A percentile compares a stretch with the other conserved stretches of the same genome.
phyloP scores from a whole-genome alignment of 441 rosid species.

The Pelargonium myrrhifolium region DNA sequence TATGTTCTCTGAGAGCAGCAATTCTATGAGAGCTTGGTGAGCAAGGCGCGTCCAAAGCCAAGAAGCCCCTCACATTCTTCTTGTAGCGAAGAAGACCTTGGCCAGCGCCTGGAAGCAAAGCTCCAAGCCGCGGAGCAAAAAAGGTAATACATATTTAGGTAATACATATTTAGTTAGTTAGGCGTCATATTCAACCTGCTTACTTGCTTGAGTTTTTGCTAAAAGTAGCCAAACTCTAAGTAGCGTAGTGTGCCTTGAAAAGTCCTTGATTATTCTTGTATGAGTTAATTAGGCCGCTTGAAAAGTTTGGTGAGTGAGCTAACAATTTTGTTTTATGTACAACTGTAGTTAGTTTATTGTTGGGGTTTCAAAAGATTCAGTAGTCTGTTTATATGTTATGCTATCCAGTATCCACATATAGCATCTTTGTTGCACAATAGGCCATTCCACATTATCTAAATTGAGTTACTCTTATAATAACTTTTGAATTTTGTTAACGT shows the following conservation, averaged over 20 bases:
- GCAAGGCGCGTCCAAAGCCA: slow-evolving; percentile 83
- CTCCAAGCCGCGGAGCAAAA: slow-evolving; percentile 92
- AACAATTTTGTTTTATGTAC: neutral
- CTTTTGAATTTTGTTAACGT: too few species aligned
- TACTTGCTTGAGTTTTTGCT: slow-evolving; percentile 4
- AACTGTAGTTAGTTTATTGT: neutral
- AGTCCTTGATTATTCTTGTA: neutral
- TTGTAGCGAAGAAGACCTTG: slow-evolving; percentile 50
- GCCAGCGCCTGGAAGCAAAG: slow-evolving; percentile 85
- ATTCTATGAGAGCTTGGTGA: slow-evolving; percentile 76
- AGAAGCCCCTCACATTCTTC: slow-evolving; percentile 60
- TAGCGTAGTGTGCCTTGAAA: neutral
- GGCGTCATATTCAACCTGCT: neutral
- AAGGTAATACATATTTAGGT: too few species aligned
- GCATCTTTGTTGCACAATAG: neutral
- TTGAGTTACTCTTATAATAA: neutral
- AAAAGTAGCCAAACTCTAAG: neutral
- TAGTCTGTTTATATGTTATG: neutral
- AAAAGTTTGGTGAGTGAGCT: slow-evolving; percentile 1
- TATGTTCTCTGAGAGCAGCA: slow-evolving; percentile 35
- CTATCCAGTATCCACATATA: neutral
- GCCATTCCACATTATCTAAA: neutral
- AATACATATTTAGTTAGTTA: neutral
- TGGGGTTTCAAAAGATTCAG: neutral
- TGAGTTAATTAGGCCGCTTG: neutral